Evolutionary conservation across 1,139 yeast species (phyloP).

Genomic region (Suhomyces maxii): DNA sequence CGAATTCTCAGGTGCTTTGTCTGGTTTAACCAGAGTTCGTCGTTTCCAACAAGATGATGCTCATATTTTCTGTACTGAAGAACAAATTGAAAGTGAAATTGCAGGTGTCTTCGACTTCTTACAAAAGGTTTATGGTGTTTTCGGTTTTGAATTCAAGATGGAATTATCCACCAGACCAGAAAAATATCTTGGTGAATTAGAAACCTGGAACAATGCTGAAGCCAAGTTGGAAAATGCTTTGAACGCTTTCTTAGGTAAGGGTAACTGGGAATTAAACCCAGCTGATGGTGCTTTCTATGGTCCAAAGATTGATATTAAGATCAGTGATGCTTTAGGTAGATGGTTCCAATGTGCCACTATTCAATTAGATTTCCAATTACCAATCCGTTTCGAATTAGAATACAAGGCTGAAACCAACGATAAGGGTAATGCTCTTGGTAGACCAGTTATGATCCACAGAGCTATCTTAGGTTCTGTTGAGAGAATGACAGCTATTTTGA

Average conservation of each 20-base stretch:
- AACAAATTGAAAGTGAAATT: conserved; percentile 84
- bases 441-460: conserved; percentile 99
- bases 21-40: conserved; percentile 92
- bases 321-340: conserved; percentile 87
- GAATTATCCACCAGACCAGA: conserved; percentile 94
- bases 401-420: conserved; percentile 73
- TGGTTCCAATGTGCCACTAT: conserved; percentile 98
- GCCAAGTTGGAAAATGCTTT: conserved; percentile 70
- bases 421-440: conserved; percentile 37
- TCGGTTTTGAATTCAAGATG: conserved; percentile 88
- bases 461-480: conserved; percentile 97
- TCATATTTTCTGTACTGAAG: conserved; percentile 90
- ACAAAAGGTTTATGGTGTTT: conserved; percentile 73
- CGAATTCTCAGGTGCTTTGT: conserved; percentile 83
- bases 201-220: conserved; percentile 91
- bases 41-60: conserved; percentile 99
- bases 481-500: conserved; percentile 96
- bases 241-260: conserved; percentile 65
- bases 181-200: conserved; percentile 80
- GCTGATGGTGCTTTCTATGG: conserved; percentile 99
- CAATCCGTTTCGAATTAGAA: conserved; percentile 84
- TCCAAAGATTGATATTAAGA: conserved; percentile 94
- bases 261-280: conserved; percentile 86
- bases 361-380: conserved; percentile 96
- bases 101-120: conserved; percentile 77